Percentiles rank a stretch among this genome's conserved stretches.
phyloP scores from a whole-genome alignment of 1,284 basidiomycete species.

The Rhodotorula sp. region DNA sequence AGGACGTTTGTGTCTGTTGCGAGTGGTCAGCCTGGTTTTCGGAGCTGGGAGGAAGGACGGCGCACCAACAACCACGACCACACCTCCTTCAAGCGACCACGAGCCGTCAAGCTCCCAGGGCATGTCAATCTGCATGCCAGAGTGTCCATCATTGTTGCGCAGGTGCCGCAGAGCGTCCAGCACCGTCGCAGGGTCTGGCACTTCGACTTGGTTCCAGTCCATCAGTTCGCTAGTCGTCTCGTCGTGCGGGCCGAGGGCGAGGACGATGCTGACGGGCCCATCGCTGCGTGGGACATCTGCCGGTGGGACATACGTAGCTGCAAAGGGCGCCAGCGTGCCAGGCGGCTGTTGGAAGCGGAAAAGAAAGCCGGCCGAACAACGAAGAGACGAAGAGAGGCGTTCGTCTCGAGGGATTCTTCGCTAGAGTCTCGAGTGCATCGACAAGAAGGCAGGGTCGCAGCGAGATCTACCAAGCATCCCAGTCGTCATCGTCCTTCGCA shows the following conservation, averaged over 20 bases:
- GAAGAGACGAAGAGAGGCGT: not conserved
- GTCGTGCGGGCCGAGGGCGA: constrained; percentile 2
- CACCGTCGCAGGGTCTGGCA: constrained; percentile 65
- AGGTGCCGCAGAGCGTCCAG: constrained; percentile 56
- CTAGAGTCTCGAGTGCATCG: not conserved
- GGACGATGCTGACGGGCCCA: constrained; percentile 17
- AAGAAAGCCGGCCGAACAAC: not conserved
- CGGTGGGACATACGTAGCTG: constrained; percentile 17
- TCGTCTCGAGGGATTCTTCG: not conserved
- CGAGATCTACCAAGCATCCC: constrained; percentile 3
- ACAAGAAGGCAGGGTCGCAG: not conserved
- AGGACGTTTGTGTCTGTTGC: constrained; percentile 37
- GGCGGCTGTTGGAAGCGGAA: not conserved
- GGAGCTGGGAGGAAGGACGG: not conserved
- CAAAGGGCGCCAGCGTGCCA: constrained; percentile 31
- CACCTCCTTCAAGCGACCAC: not conserved
- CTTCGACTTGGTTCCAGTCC: constrained; percentile 10
- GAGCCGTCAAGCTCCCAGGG: constrained; percentile 17
- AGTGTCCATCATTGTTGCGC: constrained; percentile 3
- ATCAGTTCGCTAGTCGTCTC: constrained; percentile 10
- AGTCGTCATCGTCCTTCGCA: not conserved
- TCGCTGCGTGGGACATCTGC: not conserved
- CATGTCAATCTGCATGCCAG: constrained; percentile 20
- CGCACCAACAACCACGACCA: constrained; percentile 25
- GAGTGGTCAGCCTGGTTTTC: not conserved